Evolutionary conservation across 345 rosid genomes (phyloP).

Genomic region (Pistacia vera): DNA sequence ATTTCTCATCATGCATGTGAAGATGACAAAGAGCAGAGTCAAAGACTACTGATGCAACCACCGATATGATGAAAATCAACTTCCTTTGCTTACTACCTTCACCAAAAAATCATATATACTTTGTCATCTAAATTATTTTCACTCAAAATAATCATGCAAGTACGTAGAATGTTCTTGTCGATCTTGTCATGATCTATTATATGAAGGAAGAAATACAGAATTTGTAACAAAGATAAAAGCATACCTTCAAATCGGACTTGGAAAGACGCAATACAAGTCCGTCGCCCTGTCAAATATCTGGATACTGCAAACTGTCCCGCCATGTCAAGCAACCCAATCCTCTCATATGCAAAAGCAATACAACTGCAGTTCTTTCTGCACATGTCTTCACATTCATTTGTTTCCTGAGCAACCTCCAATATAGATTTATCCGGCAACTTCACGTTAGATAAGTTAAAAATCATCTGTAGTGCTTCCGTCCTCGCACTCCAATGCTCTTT

Average conservation of each 20-base stretch:
- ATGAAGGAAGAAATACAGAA: no score
- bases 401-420: rapidly evolving
- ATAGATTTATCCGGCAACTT: constrained; percentile 28
- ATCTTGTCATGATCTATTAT: no score
- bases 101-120: not conserved
- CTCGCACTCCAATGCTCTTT: constrained; percentile 18
- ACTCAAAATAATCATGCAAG: no score
- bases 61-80: not conserved
- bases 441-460: constrained; percentile 26
- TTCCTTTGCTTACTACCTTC: not conserved
- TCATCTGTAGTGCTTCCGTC: constrained; percentile 16
- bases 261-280: not conserved
- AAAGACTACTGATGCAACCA: not conserved
- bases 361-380: constrained; percentile 11
- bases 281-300: not conserved
- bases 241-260: not conserved
- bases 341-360: constrained; percentile 11
- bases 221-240: no score
- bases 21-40: not conserved
- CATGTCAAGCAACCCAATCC: constrained; percentile 6
- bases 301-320: not conserved
- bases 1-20: not conserved
- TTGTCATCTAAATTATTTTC: no score
- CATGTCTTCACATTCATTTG: not conserved
- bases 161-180: no score